Evolutionary conservation across 202 grass and related monocot genomes (phyloP), one percentile per base, ranked within the genome.

Genomic region (Alloteropsis angusta): DNA sequence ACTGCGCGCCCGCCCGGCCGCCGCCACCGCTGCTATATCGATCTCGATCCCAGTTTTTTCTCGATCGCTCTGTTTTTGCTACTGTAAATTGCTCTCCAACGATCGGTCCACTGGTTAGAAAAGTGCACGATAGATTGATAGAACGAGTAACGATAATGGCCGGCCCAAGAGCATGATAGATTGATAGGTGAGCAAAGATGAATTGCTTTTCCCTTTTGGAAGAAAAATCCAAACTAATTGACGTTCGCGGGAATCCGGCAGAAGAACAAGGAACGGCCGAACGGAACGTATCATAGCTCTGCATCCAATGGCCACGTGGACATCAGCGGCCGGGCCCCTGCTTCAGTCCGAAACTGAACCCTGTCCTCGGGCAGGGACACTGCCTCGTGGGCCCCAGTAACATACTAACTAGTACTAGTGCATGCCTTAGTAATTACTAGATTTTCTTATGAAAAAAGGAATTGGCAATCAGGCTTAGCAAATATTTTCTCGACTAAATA

Each of bases 271-370:
- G 59, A 65, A 79, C 35, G 53, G 44, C 17, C 26, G 59, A 65
- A 79, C 35, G 53, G 44, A 54, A 48, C 60, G 21, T 39, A 63
- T 68, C 49, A 75, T 30, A 7, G 23, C 14, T 53, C 37, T 43
- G 6, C 44, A 2, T 26, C 72, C 9, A 35, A 79, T 37, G 60
- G 69, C 69, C 86, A 84, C 61, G 75, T 68, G 68, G 50, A 74
- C 23, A 49, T 22, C 36, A 3, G 4, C 42, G 5, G 18, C 3
- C 18, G 48, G 60, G 22, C 7, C 47, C 45, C 23, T 65, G 54
- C 52, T 22, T 4, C 28, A 30, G 22, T 9, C 17, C 73, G 23
- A 17, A 17, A 53, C 15, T 12, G 35, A 36, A 21, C 19, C 19
- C 1, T 23, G 2, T 46, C 5, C 30, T 26, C 34, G 21, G 22